Base-by-base conservation (phyloP, 768 basidiomycete species). In the Lentinula guzmanii region DNA sequence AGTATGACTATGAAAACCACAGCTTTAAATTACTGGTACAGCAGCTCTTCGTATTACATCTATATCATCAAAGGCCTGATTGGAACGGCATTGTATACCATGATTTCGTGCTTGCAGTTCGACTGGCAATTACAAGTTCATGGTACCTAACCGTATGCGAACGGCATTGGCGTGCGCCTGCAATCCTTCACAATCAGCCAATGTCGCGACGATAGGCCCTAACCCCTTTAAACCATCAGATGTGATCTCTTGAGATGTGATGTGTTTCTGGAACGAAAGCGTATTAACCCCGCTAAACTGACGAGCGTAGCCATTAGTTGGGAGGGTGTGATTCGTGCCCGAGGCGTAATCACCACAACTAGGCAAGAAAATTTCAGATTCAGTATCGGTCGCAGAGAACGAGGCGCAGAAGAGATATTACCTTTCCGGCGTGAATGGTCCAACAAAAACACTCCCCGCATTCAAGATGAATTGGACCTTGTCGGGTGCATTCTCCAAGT, bases 221-320 rank as follows among this genome's bases (percentile, higher is more conserved):
- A 99, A 79, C 11, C 66, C 76, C 66, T 79, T 78, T 60, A 99
- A 77, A 15, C 97, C 97, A 5, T 81, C 84, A 16, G 78, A 72
- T 9, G 94, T 90, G 24, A 98, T 84, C 71, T 97, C 91, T 72
- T 98, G 97, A 5, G 93, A 95, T 13, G 97, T 99, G 67, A 98
- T 98, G 72, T 98, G 91, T 74, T 99, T 99, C 71, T 98, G 95
- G 89, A 98, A 99, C 1, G 94, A 95, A 8, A 84, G 78, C 0
- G 96, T 98, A 77, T 96, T 98, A 66, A 99, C 97, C 4, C 97
- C 97, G 66, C 95, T 97, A 78, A 95, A 99, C 71, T 98, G 97
- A 54, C 93, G 87, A 24, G 97, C 97, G 72, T 95, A 99, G 24
- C 96, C 95, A 64, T 93, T 94, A 9, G 93, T 97, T 41, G 96